phyloP scores from a whole-genome alignment of 2,329 filamentous ascomycete species.

The Aspergillus ochraceoroseus region DNA sequence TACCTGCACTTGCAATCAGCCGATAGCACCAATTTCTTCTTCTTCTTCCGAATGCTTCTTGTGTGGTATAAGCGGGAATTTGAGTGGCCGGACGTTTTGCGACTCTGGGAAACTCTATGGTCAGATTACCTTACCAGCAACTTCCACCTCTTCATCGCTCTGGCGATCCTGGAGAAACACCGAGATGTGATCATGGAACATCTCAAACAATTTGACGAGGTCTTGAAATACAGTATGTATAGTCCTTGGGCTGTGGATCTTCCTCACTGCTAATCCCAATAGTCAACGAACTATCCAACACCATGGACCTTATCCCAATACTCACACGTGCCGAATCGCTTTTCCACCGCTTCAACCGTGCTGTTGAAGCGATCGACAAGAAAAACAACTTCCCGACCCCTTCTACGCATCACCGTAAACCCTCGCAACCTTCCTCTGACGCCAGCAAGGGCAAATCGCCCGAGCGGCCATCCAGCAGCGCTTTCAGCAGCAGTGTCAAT shows the following conservation, averaged over 20 bases:
- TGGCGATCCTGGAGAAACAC: slow-evolving; percentile 93
- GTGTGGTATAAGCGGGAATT: slow-evolving; percentile 99
- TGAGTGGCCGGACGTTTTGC: slow-evolving; percentile 76
- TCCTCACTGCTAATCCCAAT: neutral
- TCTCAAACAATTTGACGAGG: slow-evolving; percentile 89
- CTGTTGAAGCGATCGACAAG: slow-evolving; percentile 87
- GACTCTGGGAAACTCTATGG: slow-evolving; percentile 91
- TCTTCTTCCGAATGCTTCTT: slow-evolving; percentile 98
- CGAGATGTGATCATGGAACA: slow-evolving; percentile 95
- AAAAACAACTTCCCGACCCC: slow-evolving; percentile 72
- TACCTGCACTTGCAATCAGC: slow-evolving; percentile 84
- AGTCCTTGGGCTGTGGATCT: neutral
- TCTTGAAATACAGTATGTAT: slow-evolving; percentile 82
- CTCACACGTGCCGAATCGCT: slow-evolving; percentile 83
- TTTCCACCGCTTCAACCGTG: slow-evolving; percentile 80
- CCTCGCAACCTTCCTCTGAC: slow-evolving; percentile 21
- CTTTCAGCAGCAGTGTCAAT: slow-evolving; percentile 26
- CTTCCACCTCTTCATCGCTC: slow-evolving; percentile 89
- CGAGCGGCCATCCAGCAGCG: slow-evolving; percentile 19
- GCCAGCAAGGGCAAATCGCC: slow-evolving; percentile 34
- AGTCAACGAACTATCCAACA: slow-evolving; percentile 94
- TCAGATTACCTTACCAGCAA: slow-evolving; percentile 83
- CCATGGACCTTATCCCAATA: slow-evolving; percentile 82
- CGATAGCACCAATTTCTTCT: slow-evolving; percentile 98
- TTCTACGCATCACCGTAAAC: slow-evolving; percentile 46